Percentiles rank a stretch among this genome's conserved stretches.
Evolutionary conservation across 2,329 filamentous ascomycete species (phyloP).

Genomic region (Sporothrix phasma): DNA sequence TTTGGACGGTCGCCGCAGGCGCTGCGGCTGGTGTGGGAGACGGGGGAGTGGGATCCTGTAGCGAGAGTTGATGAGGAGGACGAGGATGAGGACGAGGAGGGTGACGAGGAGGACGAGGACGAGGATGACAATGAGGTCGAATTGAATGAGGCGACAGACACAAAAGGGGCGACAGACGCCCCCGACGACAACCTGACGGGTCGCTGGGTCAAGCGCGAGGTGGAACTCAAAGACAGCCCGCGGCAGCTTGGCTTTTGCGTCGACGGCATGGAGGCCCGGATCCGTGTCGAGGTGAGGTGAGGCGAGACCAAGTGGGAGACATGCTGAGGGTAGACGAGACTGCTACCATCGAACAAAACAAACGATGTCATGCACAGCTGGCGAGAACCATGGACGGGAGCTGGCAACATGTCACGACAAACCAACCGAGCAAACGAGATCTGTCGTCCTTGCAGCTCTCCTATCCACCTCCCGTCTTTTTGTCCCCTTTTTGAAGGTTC

Average conservation of each 20-base stretch:
- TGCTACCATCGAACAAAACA: too few species aligned
- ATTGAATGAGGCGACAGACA: neutral
- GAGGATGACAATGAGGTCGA: neutral
- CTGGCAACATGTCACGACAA: neutral
- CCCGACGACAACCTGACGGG: slow-evolving; percentile 27
- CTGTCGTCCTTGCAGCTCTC: too few species aligned
- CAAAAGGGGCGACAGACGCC: neutral
- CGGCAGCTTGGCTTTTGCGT: slow-evolving; percentile 76
- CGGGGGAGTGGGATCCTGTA: slow-evolving; percentile 79
- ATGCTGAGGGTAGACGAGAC: neutral
- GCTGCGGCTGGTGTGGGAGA: slow-evolving; percentile 72
- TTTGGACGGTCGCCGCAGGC: slow-evolving; percentile 55
- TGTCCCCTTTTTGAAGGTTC: neutral
- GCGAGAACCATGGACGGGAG: neutral
- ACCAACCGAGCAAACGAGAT: neutral
- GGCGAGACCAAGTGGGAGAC: too few species aligned
- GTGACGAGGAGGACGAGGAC: slow-evolving; percentile 34
- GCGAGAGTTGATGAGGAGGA: slow-evolving; percentile 49
- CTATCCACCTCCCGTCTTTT: neutral
- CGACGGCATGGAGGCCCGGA: slow-evolving; percentile 58
- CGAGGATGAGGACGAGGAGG: slow-evolving; percentile 43
- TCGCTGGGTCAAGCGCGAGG: slow-evolving; percentile 66
- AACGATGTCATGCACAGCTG: neutral
- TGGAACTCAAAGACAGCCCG: slow-evolving; percentile 69
- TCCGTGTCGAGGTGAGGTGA: slow-evolving; percentile 53